Base-by-base conservation (phyloP, 169 alveolate species). In the Plasmodium gonderi region DNA sequence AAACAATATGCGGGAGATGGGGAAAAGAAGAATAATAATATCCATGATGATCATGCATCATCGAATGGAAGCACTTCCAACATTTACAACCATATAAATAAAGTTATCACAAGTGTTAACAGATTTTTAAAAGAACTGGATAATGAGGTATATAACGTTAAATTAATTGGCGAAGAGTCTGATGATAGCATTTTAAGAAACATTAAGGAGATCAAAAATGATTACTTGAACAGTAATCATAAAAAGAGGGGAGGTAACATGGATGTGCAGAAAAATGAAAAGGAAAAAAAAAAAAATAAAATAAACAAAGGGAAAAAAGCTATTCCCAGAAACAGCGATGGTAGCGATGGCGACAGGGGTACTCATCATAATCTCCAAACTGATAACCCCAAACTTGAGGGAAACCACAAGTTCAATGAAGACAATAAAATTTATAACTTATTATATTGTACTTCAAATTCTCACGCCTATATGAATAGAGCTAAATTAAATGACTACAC, bases 121-220 rank as follows among this genome's bases (percentile, higher is more conserved):
- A 60, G 79, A 14, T 87, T 87, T 74, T 75, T 87, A 68, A 75
- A 36, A 45, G 72, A 82, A 33, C 64, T 87, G 20, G 67, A 87
- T 47, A 42, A 38, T 14, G 87, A 87, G 20, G 20, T 60, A 36
- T 74, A 75, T 75, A 87, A 75, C n/a, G 40, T 87, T 17, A 74
- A 23, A 64, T 45, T 3, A 51, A 75, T 29, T 31, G 89, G 72
- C 11, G 89, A 87, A 6, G n/a, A 33, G 68, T 74, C 89, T 20
- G 90, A 74, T 20, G 90, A 75, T 87, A 87, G 14, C 47, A 75
- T 87, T 75, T 23, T 74, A 78, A 75, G 69, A 65, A 87, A 87
- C 40, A 51, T 82, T 9, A 82, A 69, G 65, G 92, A 82, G 76
- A 82, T 82, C 20, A 72, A 75, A 82, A 82, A 82, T 29, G 92